phyloP scores from a whole-genome alignment of 1,284 basidiomycete species.

The Mycena sp. region DNA sequence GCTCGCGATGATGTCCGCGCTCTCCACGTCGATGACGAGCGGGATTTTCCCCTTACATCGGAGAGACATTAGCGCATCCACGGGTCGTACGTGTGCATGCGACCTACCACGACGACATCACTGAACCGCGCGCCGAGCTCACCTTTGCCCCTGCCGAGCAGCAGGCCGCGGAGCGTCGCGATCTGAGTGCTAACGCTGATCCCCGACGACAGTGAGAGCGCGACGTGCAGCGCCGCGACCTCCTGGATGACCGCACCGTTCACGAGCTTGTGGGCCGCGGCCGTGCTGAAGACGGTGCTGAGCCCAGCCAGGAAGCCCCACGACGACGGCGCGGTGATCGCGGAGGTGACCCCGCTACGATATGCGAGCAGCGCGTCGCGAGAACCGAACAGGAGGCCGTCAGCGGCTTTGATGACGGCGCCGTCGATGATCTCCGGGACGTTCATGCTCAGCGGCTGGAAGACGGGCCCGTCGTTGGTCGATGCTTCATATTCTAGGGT shows the following conservation, averaged over 20 bases:
- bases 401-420: conserved; percentile 68
- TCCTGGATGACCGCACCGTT: conserved; percentile 75
- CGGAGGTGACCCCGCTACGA: conserved; percentile 68
- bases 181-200: conserved; percentile 76
- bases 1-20: conserved; percentile 18
- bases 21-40: conserved; percentile 9
- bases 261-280: conserved; percentile 69
- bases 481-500: conserved; percentile 46
- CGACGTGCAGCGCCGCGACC: conserved; percentile 78
- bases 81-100: background rate
- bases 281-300: conserved; percentile 70
- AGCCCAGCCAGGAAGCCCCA: conserved; percentile 71
- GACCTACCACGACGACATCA: conserved; percentile 46
- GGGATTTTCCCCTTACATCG: conserved; percentile 13
- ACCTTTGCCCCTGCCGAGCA: conserved; percentile 50
- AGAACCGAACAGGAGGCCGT: conserved; percentile 77
- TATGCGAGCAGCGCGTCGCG: conserved; percentile 78
- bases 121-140: conserved; percentile 56
- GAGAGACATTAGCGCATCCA: background rate
- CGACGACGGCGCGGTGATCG: conserved; percentile 69
- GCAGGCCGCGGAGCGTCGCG: conserved; percentile 65
- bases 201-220: conserved; percentile 52
- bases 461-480: conserved; percentile 73
- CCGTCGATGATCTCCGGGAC: conserved; percentile 60
- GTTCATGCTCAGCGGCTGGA: conserved; percentile 55